A percentile compares a stretch with the other conserved stretches of the same genome.
Evolutionary conservation across 2,329 filamentous ascomycete species (phyloP).

Genomic region (Drechslerella dactyloides): DNA sequence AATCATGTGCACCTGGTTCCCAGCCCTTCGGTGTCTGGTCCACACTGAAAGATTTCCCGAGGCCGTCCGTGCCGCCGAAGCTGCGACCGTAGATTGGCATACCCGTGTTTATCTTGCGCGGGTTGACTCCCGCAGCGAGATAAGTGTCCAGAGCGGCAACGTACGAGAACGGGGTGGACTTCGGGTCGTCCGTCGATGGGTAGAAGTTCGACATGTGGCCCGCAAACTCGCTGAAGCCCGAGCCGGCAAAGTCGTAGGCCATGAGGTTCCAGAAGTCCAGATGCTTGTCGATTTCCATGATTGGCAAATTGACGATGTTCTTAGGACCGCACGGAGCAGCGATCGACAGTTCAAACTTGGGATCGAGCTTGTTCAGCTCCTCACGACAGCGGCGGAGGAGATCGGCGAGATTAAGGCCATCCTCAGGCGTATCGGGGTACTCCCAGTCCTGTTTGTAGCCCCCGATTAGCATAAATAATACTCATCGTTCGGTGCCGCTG

Average conservation of each 20-base stretch:
- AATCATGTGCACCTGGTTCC: conserved; percentile 86
- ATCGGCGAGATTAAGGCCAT: conserved; percentile 68
- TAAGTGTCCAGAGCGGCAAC: conserved; percentile 75
- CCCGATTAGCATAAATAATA: neutral
- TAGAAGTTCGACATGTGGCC: conserved; percentile 85
- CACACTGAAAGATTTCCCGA: conserved; percentile 72
- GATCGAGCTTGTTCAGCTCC: conserved; percentile 66
- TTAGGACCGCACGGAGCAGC: conserved; percentile 58
- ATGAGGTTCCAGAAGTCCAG: conserved; percentile 82
- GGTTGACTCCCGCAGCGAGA: conserved; percentile 67
- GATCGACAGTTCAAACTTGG: conserved; percentile 63
- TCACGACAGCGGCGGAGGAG: conserved; percentile 65
- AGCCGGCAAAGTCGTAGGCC: conserved; percentile 86
- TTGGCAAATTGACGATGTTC: conserved; percentile 69
- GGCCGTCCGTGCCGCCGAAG: conserved; percentile 78
- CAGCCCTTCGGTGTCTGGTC: conserved; percentile 80
- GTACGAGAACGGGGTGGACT: conserved; percentile 78
- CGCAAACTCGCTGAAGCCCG: conserved; percentile 70
- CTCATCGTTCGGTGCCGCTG: no score
- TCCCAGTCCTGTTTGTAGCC: conserved; percentile 49
- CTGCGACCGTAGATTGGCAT: conserved; percentile 92
- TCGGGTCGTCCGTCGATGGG: conserved; percentile 65
- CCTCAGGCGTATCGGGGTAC: conserved; percentile 56
- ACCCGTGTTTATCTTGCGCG: conserved; percentile 80
- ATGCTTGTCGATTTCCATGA: conserved; percentile 69